phyloP scores from a whole-genome alignment of 2,329 filamentous ascomycete genomes.

The Plectosphaerella sp. region DNA sequence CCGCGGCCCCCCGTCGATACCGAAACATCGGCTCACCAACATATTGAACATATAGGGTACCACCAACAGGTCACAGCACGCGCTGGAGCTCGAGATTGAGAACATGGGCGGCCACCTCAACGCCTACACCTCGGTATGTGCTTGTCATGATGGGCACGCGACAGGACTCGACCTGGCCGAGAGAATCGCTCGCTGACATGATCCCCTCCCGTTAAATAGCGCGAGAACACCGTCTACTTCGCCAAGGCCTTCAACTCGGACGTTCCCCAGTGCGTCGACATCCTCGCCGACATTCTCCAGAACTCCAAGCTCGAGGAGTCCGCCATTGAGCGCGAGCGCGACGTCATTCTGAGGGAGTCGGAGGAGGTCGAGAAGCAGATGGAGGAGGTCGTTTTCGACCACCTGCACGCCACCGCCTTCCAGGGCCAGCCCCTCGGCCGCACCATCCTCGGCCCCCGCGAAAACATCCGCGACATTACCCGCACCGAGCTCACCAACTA shows the following conservation, averaged over 20 bases:
- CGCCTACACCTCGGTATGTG: conserved; percentile 94
- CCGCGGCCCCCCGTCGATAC: background rate
- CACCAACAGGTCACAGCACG: conserved; percentile 88
- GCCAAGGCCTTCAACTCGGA: conserved; percentile 99
- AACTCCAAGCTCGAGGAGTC: conserved; percentile 95
- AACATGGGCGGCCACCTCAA: conserved; percentile 99
- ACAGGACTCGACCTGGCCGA: background rate
- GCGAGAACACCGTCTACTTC: conserved; percentile 99
- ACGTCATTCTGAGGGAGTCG: conserved; percentile 97
- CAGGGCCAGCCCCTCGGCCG: conserved; percentile 93
- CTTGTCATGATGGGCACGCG: conserved; percentile 12
- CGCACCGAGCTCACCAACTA: conserved; percentile 88
- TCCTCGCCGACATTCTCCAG: conserved; percentile 97
- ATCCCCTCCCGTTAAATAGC: conserved; percentile 42
- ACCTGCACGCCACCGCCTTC: conserved; percentile 97
- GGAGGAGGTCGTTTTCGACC: conserved; percentile 99
- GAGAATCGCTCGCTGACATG: conserved; percentile 4
- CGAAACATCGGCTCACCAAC: background rate
- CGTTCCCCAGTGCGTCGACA: conserved; percentile 93
- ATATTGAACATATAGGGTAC: conserved; percentile 61
- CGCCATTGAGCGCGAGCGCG: conserved; percentile 95
- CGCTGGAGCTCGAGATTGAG: conserved; percentile 98
- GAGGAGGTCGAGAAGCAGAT: conserved; percentile 99
- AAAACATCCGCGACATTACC: conserved; percentile 97
- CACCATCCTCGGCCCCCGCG: conserved; percentile 93